A percentile compares a stretch with the other conserved stretches of the same genome.
These are phyloP conservation scores for Pseudognaphalium luteoalbum DNA, from an alignment of 129 eudicot species.

Conservation along the genomic window DNA sequence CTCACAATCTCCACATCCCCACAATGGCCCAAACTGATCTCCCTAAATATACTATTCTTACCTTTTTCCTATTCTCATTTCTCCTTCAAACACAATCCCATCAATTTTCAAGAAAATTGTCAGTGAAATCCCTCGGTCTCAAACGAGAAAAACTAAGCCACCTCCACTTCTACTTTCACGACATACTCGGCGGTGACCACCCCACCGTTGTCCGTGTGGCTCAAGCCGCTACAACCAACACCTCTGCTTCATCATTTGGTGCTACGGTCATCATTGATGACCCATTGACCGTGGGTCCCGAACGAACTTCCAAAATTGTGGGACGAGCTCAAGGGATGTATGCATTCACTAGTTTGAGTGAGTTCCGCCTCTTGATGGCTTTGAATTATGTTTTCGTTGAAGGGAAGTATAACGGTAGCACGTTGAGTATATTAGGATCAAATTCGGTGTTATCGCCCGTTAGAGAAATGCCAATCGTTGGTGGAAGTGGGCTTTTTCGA, in stretches of 20 bases:
- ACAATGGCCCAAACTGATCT: no score
- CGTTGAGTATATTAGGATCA: slow-evolving; percentile 30
- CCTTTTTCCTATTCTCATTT: no score
- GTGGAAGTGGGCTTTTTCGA: slow-evolving; percentile 48
- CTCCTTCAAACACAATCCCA: slow-evolving; percentile 20
- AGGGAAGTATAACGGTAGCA: slow-evolving; percentile 36
- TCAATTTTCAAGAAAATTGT: slow-evolving; percentile 17
- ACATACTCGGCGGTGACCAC: slow-evolving; percentile 15
- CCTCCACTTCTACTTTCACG: slow-evolving; percentile 33
- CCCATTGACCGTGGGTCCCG: slow-evolving; percentile 29
- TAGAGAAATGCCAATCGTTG: slow-evolving; percentile 25
- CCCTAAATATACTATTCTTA: no score
- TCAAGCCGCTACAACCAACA: slow-evolving; percentile 10
- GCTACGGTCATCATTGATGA: not conserved
- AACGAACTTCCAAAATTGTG: slow-evolving; percentile 28
- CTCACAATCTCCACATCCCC: no score
- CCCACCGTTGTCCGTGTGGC: slow-evolving; percentile 24
- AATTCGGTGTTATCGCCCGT: not conserved
- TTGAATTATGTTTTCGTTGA: slow-evolving; percentile 24
- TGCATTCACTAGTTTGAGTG: slow-evolving; percentile 12
- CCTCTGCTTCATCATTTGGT: slow-evolving; percentile 9
- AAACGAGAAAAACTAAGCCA: slow-evolving; percentile 26
- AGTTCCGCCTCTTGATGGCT: not conserved
- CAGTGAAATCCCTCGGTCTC: slow-evolving; percentile 25
- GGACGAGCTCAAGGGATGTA: slow-evolving; percentile 37